phyloP scores from a whole-genome alignment of 2,329 filamentous ascomycete genomes.

The Rhynchosporium agropyri region DNA sequence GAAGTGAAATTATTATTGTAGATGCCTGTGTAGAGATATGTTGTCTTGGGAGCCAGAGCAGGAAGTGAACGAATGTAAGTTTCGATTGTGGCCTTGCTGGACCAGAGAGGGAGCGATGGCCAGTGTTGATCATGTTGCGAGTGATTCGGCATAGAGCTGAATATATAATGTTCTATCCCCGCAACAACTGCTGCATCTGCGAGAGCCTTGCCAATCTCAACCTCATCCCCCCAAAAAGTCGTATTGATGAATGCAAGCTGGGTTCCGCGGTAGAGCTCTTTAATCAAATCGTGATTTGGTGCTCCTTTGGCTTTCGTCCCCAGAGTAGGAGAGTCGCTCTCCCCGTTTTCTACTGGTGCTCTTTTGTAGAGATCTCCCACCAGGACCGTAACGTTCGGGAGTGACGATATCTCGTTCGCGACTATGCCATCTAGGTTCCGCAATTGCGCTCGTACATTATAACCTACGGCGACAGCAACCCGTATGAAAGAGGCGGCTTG shows the following conservation, averaged over 20 bases:
- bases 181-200: slow-evolving; percentile 87
- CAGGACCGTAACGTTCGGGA: slow-evolving; percentile 73
- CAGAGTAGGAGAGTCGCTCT: slow-evolving; percentile 50
- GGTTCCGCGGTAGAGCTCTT: slow-evolving; percentile 77
- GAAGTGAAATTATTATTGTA: slow-evolving; percentile 99
- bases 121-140: slow-evolving; percentile 68
- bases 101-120: slow-evolving; percentile 88
- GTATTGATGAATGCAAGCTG: slow-evolving; percentile 97
- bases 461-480: slow-evolving; percentile 90
- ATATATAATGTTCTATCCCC: slow-evolving; percentile 88
- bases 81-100: slow-evolving; percentile 89
- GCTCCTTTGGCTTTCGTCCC: slow-evolving; percentile 62
- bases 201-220: slow-evolving; percentile 82
- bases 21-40: slow-evolving; percentile 94
- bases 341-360: slow-evolving; percentile 53
- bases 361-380: slow-evolving; percentile 65
- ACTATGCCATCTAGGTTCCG: slow-evolving; percentile 85
- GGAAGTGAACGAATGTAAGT: slow-evolving; percentile 80
- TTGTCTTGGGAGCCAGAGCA: slow-evolving; percentile 69
- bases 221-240: slow-evolving; percentile 93
- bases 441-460: slow-evolving; percentile 89
- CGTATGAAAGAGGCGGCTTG: slow-evolving; percentile 95
- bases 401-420: slow-evolving; percentile 78
- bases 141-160: slow-evolving; percentile 97
- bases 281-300: slow-evolving; percentile 73